Percentiles rank a stretch among this genome's conserved stretches.
Evolutionary conservation across 257 asterid species (phyloP).

Genomic region (Euphrasia confusa): DNA sequence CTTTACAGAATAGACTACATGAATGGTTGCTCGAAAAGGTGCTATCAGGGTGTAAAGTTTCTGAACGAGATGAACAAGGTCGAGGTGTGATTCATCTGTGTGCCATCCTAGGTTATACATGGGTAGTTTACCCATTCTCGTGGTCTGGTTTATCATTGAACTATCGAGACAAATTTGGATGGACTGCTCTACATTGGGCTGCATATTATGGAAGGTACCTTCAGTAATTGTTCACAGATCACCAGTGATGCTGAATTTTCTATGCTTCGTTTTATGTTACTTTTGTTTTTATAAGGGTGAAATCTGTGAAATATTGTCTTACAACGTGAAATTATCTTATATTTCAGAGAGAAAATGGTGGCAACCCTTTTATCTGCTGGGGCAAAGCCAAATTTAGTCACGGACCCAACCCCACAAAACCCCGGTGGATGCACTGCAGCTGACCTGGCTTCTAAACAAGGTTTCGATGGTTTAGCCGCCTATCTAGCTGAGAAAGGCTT

Average conservation of each 20-base stretch:
- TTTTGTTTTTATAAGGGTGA: background rate
- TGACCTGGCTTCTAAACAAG: constrained; percentile 82
- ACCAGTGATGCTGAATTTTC: constrained; percentile 9
- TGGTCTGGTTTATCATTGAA: constrained; percentile 84
- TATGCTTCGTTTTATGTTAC: background rate
- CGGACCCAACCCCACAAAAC: constrained; percentile 75
- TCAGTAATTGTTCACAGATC: background rate
- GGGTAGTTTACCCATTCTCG: constrained; percentile 79
- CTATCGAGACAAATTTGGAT: constrained; percentile 87
- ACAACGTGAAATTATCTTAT: constrained; percentile 12
- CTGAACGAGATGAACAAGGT: constrained; percentile 88
- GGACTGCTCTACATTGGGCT: constrained; percentile 99
- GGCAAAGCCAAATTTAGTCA: constrained; percentile 85
- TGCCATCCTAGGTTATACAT: constrained; percentile 84
- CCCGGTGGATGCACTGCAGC: constrained; percentile 84
- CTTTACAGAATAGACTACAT: constrained; percentile 55
- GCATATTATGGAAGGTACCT: constrained; percentile 87
- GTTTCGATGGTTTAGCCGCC: constrained; percentile 89
- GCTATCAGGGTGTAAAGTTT: constrained; percentile 47
- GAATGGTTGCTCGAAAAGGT: constrained; percentile 89
- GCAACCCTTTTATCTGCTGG: constrained; percentile 89
- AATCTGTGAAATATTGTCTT: constrained; percentile 11
- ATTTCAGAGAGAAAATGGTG: constrained; percentile 87
- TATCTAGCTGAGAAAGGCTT: constrained; percentile 94
- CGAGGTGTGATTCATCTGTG: constrained; percentile 93